Conservation (phyloP, 805 yeast species). For the Zygosaccharomyces pseudorouxii region DNA sequence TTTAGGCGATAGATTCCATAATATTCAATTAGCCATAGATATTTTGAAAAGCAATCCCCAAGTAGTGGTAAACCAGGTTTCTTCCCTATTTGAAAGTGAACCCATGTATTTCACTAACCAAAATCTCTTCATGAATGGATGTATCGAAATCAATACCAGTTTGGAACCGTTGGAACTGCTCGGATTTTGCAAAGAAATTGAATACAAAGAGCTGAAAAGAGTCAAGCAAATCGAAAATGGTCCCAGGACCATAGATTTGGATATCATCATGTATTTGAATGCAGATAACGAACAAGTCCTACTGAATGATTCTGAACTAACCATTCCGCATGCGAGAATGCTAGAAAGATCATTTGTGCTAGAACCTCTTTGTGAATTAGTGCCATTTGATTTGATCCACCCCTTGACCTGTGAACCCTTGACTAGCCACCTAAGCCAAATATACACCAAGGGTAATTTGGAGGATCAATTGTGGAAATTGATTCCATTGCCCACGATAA, state of each 20-base stretch:
- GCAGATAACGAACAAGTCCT: constrained; percentile 38
- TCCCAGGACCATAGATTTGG: constrained; percentile 87
- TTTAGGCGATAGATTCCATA: constrained; percentile 61
- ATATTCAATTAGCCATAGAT: constrained; percentile 53
- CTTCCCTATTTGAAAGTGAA: constrained; percentile 78
- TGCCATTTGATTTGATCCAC: constrained; percentile 62
- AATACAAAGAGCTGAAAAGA: constrained; percentile 63
- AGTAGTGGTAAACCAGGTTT: constrained; percentile 53
- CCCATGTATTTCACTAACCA: constrained; percentile 91
- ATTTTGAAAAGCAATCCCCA: constrained; percentile 36
- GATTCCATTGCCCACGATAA: constrained; percentile 40
- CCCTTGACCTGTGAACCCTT: constrained; percentile 86
- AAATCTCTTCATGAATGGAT: constrained; percentile 80
- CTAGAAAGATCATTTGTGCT: constrained; percentile 86
- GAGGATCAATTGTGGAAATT: constrained; percentile 47
- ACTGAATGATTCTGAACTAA: constrained; percentile 53
- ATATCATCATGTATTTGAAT: constrained; percentile 59
- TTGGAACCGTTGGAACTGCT: constrained; percentile 64
- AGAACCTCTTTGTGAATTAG: constrained; percentile 78
- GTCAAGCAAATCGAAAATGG: constrained; percentile 83
- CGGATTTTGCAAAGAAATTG: constrained; percentile 62
- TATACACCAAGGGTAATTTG: constrained; percentile 45
- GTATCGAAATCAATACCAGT: constrained; percentile 56
- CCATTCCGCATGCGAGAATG: constrained; percentile 84
- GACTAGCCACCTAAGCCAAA: constrained; percentile 57